Evolutionary conservation across 148 eudicot species (phyloP).

Genomic region (Limonium bicolor): DNA sequence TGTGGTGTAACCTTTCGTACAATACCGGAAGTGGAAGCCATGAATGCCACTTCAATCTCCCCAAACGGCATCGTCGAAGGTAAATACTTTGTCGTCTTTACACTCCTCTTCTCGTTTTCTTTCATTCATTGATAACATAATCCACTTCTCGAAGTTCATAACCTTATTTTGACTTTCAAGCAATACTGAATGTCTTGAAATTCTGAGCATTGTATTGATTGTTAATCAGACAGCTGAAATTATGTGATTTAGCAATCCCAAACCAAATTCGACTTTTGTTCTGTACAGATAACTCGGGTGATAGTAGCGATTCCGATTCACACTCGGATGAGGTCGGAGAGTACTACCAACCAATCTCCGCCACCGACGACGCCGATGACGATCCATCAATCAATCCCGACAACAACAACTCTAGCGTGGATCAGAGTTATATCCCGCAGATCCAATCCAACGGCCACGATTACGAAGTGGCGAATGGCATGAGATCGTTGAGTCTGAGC

Average conservation of each 20-base stretch:
- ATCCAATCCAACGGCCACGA: conserved; percentile 32
- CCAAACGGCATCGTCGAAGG: conserved; percentile 11
- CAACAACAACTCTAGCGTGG: conserved; percentile 8
- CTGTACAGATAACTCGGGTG: conserved; percentile 25
- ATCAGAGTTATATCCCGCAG: conserved; percentile 2
- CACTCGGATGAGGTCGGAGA: conserved; percentile 34
- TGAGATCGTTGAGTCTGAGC: conserved; percentile 36
- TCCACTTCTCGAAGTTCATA: no score
- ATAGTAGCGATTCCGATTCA: conserved; percentile 43
- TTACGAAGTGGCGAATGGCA: conserved; percentile 19
- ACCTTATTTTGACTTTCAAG: no score
- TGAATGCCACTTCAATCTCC: conserved; percentile 27
- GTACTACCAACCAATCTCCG: conserved; percentile 49
- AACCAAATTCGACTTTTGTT: not conserved
- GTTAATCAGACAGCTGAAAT: not conserved
- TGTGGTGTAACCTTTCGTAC: no score
- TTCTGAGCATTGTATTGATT: not conserved
- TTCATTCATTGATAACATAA: not conserved
- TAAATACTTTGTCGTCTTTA: not conserved
- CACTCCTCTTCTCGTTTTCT: not conserved
- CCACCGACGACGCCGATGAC: conserved; percentile 13
- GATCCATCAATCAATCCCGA: conserved; percentile 15
- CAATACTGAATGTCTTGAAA: no score
- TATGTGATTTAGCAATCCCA: not conserved
- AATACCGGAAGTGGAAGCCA: conserved; percentile 6